Evolutionary conservation across 768 basidiomycete species (phyloP), one percentile per base, ranked within the genome.

Genomic region (Kockovaella imperatae): DNA sequence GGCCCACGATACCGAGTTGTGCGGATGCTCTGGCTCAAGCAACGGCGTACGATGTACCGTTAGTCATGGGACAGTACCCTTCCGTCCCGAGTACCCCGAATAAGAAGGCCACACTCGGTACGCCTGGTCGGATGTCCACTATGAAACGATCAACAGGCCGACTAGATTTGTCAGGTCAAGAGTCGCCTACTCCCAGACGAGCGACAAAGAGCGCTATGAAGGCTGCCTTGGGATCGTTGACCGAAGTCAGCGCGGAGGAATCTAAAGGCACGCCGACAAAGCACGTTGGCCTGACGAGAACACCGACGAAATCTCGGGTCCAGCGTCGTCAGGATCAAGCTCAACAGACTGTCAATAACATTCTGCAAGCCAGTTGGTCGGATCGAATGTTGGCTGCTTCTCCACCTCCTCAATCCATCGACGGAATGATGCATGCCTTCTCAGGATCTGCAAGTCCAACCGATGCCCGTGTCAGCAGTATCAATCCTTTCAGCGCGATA

Each of bases 351-450:
- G 55, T 60, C 13, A 52, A 56, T 26, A 50, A 56, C 42, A 61
- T 61, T 20, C 43, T 57, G 1, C 51, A 57, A 40, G 59, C 59
- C 3, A 54, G 52, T 45, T 61, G 59, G 59, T 45, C 46, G 15
- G 56, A 53, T 41, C 36, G 59, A 38, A 56, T 53, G 4, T 30
- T 56, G 13, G 31, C 24, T 5, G 17, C 36, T 26, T 51, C 59
- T 21, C 36, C 53, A 2, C 35, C 38, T n/a, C 32, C 14, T 24
- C 20, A 25, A 24, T 35, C 35, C n/a, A 29, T 35, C 25, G 21
- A 18, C 49, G 26, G 35, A 23, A 20, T 20, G 21, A 42, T n/a
- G 32, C 24, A 15, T 26, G 24, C 10, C n/a, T 35, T 32, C 31
- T 23, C 10, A 4, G 30, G 34, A 34, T 18, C 13, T 15, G 29